Evolutionary conservation across 78 protist species (phyloP), one percentile per base, ranked within the genome.

Genomic region (Dictyostelium brefeldianum): DNA sequence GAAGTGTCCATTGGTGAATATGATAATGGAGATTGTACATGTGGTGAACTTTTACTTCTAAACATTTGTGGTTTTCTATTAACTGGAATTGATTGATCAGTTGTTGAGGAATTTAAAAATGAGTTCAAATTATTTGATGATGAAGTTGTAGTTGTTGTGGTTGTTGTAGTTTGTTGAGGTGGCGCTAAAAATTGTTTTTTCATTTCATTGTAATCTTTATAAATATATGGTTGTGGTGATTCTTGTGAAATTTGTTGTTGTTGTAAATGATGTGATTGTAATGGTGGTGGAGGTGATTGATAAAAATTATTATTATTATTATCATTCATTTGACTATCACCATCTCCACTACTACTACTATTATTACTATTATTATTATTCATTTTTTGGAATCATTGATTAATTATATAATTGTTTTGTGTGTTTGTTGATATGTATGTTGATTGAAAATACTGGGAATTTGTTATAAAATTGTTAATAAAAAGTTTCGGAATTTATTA

Each of bases 41-140:
- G 56, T 36, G 79, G 79, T 43, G 79, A 73, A n/a, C 79, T 73
- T n/a, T 46, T 47, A 73, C 79, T 73, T 73, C 79, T 73, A 73
- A 73, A 36, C 56, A 73, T 36, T 73, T 36, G 56, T 10, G 51
- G 56, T n/a, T 73, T 36, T 73, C 75, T 67, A 31, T 67, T 67
- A 73, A 22, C 18, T 46, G 51, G 22, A 73, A 43, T 36, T 8
- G n/a, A 5, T 46, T 73, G 79, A 20, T 73, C n/a, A 15, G 12
- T 8, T 43, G 43, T 51, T n/a, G 43, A 12, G 2, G 25, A 46
- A 14, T 43, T 73, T 46, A 73, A 73, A 36, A 36, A 36, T 46
- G 79, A 46, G n/a, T 73, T 73, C 17, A 46, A 15, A 46, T 73
- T 73, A 43, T 51, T 43, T 46, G 79, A 73, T 10, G 79, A 46